Conservation (phyloP, 164 flowering plant genomes). For the Dillenia turbinata region DNA sequence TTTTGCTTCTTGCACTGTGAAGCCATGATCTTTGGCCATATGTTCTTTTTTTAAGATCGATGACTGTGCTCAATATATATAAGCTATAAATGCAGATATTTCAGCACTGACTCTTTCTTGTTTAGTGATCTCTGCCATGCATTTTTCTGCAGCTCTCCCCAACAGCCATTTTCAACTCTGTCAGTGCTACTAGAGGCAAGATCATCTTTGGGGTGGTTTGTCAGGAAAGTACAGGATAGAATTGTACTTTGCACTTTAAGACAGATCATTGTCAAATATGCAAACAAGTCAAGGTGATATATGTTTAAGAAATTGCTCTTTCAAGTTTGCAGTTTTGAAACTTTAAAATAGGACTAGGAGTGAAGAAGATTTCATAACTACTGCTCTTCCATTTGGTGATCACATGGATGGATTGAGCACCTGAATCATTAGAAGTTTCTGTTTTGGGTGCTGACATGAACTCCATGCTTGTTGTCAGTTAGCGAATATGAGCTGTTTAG, state of each 20-base stretch:
- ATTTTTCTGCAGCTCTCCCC: constrained; percentile 17
- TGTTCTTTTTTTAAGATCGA: no score
- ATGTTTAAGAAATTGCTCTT: background rate
- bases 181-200: constrained; percentile 24
- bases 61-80: no score
- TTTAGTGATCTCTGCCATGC: background rate
- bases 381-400: background rate
- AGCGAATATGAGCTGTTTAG: no score
- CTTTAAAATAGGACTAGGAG: background rate
- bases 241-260: constrained; percentile 55
- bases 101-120: background rate
- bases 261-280: constrained; percentile 44
- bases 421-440: background rate
- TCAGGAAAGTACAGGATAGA: constrained; percentile 60
- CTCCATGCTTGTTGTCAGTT: no score
- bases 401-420: background rate
- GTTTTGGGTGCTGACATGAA: background rate
- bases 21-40: no score
- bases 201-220: constrained; percentile 61
- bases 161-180: constrained; percentile 22
- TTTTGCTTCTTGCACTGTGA: no score
- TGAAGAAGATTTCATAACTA: background rate
- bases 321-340: background rate
- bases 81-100: no score
- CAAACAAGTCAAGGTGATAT: constrained; percentile 58